These are phyloP conservation scores for Escallonia herrerae DNA, from an alignment of 129 eudicot species.

Conservation along the genomic window DNA sequence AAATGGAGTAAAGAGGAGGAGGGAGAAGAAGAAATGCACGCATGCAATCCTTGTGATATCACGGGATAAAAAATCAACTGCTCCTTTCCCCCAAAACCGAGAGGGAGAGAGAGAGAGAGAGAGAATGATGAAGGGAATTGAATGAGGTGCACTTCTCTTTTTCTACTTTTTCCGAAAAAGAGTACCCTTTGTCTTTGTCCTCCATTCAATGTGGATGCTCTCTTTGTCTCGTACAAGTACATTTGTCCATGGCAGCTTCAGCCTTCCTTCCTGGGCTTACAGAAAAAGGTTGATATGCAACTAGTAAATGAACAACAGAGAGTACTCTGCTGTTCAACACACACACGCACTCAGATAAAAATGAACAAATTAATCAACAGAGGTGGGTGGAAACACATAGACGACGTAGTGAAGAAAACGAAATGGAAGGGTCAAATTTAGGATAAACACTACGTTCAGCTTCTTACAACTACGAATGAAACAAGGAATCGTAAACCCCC, in stretches of 20 bases:
- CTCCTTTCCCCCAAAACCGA: background rate
- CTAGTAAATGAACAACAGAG: background rate
- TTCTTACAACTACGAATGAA: no score
- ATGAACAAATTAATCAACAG: background rate
- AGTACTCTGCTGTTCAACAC: no score
- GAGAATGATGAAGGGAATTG: background rate
- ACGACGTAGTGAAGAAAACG: no score
- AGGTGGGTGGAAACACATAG: no score
- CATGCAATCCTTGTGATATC: slow-evolving; percentile 3
- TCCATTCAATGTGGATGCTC: slow-evolving; percentile 7
- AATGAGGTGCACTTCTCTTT: background rate
- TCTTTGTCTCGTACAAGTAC: background rate
- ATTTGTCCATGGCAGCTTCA: background rate
- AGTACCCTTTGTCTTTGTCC: background rate
- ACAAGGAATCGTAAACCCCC: no score
- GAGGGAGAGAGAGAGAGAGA: background rate
- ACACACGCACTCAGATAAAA: background rate
- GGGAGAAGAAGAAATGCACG: slow-evolving; percentile 2
- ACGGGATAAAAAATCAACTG: no score
- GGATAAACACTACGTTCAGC: no score
- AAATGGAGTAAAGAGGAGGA: background rate
- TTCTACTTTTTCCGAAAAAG: background rate
- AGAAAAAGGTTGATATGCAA: slow-evolving; percentile 1
- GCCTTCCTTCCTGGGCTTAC: background rate
- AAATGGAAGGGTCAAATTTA: no score